phyloP scores from a whole-genome alignment of 163 green algal genomes.

The Volvox carteri region DNA sequence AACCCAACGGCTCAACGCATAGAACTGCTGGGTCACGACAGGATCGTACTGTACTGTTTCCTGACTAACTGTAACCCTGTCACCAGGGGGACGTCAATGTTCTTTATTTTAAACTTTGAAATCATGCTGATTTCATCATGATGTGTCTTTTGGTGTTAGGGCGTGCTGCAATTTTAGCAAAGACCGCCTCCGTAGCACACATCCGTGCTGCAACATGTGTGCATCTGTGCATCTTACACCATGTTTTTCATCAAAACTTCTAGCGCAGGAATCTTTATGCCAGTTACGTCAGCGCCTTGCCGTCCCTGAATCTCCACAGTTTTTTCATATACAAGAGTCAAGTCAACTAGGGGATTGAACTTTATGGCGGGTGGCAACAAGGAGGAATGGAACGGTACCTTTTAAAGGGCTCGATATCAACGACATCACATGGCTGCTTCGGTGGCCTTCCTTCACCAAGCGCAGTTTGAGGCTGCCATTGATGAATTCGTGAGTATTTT shows the following conservation, averaged over 20 bases:
- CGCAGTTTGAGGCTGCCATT: slow-evolving; percentile 19
- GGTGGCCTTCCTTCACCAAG: slow-evolving; percentile 34
- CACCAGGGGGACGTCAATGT: too few relatives aligned
- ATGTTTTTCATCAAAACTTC: neutral
- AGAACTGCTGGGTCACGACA: too few relatives aligned
- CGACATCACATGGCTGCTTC: slow-evolving; percentile 18
- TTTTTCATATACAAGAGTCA: neutral
- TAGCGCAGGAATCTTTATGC: neutral
- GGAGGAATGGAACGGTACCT: neutral
- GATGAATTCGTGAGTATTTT: slow-evolving; percentile 36
- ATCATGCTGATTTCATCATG: neutral
- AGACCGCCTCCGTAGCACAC: neutral
- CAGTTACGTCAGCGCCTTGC: neutral
- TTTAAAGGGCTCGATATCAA: neutral
- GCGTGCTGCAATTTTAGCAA: neutral
- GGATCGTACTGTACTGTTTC: neutral
- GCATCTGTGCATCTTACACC: neutral
- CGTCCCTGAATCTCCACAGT: neutral
- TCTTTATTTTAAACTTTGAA: neutral
- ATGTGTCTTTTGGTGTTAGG: neutral
- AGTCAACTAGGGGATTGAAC: neutral
- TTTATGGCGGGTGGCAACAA: neutral
- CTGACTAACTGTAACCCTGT: neutral
- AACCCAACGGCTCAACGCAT: too few relatives aligned
- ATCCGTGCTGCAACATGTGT: neutral